A percentile compares a stretch with the other conserved stretches of the same genome.
Evolutionary conservation across 352 stramenopile species (phyloP).

Genomic region (Globisporangium echinulatum): DNA sequence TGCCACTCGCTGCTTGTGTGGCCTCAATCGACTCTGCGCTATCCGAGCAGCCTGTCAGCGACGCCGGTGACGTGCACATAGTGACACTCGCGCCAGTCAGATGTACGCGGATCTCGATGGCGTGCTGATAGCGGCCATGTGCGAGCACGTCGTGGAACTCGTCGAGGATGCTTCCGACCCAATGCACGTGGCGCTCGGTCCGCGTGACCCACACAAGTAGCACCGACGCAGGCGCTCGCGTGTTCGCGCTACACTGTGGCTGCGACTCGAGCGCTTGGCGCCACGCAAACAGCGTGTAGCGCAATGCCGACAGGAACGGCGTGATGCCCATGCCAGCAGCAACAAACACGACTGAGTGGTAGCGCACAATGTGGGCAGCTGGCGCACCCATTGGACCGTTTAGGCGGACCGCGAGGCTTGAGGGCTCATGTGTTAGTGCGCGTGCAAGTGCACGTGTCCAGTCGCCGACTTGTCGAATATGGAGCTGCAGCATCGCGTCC

Average conservation of each 20-base stretch:
- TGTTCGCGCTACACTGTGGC: not conserved
- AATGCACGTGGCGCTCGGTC: conserved; percentile 12
- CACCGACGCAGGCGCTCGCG: not conserved
- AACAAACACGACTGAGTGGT: conserved; percentile 26
- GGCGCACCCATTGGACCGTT: conserved; percentile 33
- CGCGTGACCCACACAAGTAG: conserved; percentile 24
- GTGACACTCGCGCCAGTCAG: conserved; percentile 10
- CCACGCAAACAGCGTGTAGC: conserved; percentile 29
- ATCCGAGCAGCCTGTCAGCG: not conserved
- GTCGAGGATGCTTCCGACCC: conserved; percentile 14
- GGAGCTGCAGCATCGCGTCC: conserved; percentile 35
- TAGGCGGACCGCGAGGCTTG: conserved; percentile 11
- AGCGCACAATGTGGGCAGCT: conserved; percentile 18
- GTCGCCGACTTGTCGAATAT: conserved; percentile 35
- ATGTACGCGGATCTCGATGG: conserved; percentile 14
- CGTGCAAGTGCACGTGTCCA: conserved; percentile 27
- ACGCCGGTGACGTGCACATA: not conserved
- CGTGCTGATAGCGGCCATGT: not conserved
- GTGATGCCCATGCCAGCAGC: conserved; percentile 33
- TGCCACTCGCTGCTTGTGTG: not conserved
- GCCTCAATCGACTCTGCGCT: not conserved
- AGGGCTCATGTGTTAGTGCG: not conserved
- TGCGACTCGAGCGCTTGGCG: not conserved
- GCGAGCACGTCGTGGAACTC: conserved; percentile 25
- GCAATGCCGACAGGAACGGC: conserved; percentile 40